Base-by-base conservation (phyloP, 2,329 filamentous ascomycete genomes). In the Juglanconis oblonga region DNA sequence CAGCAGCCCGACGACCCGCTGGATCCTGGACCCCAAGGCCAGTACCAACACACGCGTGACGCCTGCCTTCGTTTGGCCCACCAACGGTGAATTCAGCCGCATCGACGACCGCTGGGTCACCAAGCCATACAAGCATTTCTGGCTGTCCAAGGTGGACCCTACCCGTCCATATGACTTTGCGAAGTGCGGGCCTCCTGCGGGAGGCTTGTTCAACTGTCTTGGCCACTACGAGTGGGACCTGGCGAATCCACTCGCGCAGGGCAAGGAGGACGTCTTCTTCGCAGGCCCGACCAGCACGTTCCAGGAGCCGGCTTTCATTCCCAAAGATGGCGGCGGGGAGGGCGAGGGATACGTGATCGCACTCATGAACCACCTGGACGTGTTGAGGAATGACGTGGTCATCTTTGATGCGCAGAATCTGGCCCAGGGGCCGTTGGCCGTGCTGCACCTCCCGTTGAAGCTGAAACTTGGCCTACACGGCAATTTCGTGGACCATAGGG, bases 281-380 rank as follows among this genome's bases (percentile, higher is more conserved):
- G 72, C 77, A 0, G 78, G 79, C 0, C 72, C 70, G 4, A 79
- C 74, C 1, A 74, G 73, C 32, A 79, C 79, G 0, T 79, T 82
- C 62, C 81, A 84, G 66, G 81, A 84, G 62, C 81, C 81, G 0
- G 76, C 79, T 0, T 84, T 84, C 59, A 77, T 84, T 11, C 81
- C 81, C 0, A 71, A 72, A 36, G 67, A 68, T 0, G 71, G 73
- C 24, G 74, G 70, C 0, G 69, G 58, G 1, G 80, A 84, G 64
- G 81, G 79, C 0, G 79, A 83, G 55, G 81, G 81, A 1, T 83
- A 81, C 63, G 72, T 75, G 64, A 74, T 81, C 38, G 77, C 77
- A 24, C 71, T 79, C 54, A 68, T 78, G 45, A 79, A 80, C 63
- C 73, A 76, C 56, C 72, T 81, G 4, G 79, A 81, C 63, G 71